Evolutionary conservation across 352 stramenopile species (phyloP).

Genomic region (Sclerospora graminicola): DNA sequence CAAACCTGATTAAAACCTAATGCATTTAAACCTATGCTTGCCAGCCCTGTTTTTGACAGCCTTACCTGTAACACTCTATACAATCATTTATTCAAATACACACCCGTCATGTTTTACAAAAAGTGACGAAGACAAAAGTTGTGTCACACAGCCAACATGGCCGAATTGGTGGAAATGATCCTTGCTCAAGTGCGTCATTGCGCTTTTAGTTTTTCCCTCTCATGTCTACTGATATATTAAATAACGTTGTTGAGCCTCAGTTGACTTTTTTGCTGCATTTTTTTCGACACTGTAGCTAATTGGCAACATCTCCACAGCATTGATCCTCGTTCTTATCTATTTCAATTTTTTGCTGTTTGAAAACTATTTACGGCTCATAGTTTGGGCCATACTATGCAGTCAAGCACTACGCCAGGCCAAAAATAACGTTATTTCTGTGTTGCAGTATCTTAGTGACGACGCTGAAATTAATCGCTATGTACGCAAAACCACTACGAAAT

Average conservation of each 20-base stretch:
- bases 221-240: not conserved
- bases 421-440: slow-evolving; percentile 72
- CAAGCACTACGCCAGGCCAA: slow-evolving; percentile 79
- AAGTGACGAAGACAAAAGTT: not conserved
- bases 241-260: too few relatives aligned
- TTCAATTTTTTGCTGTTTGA: slow-evolving; percentile 88
- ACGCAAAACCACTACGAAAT: not conserved
- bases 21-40: too few relatives aligned
- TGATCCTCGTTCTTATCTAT: slow-evolving; percentile 81
- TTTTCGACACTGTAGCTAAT: slow-evolving; percentile 38
- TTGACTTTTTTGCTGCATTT: not conserved
- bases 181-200: slow-evolving; percentile 50
- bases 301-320: slow-evolving; percentile 79
- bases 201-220: not conserved
- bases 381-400: slow-evolving; percentile 82
- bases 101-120: too few relatives aligned
- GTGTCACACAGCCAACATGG: slow-evolving; percentile 40
- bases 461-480: slow-evolving; percentile 63
- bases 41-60: too few relatives aligned
- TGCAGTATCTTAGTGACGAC: slow-evolving; percentile 79
- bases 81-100: too few relatives aligned
- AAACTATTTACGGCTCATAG: slow-evolving; percentile 81
- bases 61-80: slow-evolving; percentile 6
- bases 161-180: slow-evolving; percentile 78
- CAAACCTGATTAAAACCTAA: too few relatives aligned